phyloP scores from a whole-genome alignment of 2,329 filamentous ascomycete genomes.

The Ilyonectria mors-panacis region DNA sequence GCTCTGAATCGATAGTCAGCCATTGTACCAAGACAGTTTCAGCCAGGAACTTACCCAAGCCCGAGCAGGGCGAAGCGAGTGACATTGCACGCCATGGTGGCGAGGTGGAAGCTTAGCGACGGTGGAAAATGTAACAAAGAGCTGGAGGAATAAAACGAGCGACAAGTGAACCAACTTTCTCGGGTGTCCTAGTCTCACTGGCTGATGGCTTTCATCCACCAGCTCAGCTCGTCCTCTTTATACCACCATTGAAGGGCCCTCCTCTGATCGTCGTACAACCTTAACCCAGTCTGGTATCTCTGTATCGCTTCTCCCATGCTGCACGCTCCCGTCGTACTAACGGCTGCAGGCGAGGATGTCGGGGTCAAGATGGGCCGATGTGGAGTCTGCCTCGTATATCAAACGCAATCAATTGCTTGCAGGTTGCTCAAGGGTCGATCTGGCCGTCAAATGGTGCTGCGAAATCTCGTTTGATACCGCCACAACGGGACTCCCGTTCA shows the following conservation, averaged over 20 bases:
- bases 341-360: slow-evolving; percentile 16
- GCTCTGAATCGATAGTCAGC: slow-evolving; percentile 43
- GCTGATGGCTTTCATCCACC: slow-evolving; percentile 13
- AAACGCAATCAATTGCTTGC: slow-evolving; percentile 4
- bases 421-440: slow-evolving; percentile 13
- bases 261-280: slow-evolving; percentile 39
- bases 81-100: slow-evolving; percentile 43
- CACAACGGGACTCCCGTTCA: background rate
- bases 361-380: slow-evolving; percentile 14
- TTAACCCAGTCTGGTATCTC: slow-evolving; percentile 10
- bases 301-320: slow-evolving; percentile 30
- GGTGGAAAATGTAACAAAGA: slow-evolving; percentile 15
- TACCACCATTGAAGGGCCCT: slow-evolving; percentile 30
- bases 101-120: slow-evolving; percentile 9
- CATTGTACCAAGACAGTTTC: background rate
- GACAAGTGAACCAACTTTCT: slow-evolving; percentile 36
- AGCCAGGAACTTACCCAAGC: slow-evolving; percentile 44
- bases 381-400: slow-evolving; percentile 25
- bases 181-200: slow-evolving; percentile 40
- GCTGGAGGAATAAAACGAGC: slow-evolving; percentile 42
- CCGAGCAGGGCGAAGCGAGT: slow-evolving; percentile 47
- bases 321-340: slow-evolving; percentile 41
- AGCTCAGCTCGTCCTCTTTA: slow-evolving; percentile 43
- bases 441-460: background rate
- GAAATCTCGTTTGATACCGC: slow-evolving; percentile 8